A percentile compares a stretch with the other conserved stretches of the same genome.
Conservation (phyloP, 768 basidiomycete genomes). For the Sarcodon aspratus region DNA sequence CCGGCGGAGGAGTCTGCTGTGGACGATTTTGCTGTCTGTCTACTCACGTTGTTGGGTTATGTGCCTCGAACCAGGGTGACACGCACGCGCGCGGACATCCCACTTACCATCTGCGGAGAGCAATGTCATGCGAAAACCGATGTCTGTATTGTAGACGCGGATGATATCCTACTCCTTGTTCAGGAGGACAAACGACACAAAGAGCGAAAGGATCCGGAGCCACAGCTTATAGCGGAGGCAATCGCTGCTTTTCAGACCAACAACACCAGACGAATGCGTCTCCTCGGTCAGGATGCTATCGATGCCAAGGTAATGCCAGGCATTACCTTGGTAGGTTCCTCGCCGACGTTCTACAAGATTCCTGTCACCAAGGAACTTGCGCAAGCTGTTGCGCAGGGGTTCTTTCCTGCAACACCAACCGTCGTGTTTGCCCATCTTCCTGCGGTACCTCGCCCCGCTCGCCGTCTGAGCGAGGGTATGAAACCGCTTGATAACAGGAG, state of each 20-base stretch:
- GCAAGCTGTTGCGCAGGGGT: background rate
- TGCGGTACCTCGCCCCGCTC: conserved; percentile 4
- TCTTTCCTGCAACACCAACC: conserved; percentile 8
- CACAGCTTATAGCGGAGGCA: background rate
- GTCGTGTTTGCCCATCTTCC: conserved; percentile 9
- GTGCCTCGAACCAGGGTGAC: no score
- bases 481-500: conserved; percentile 8
- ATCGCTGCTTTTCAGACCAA: no score
- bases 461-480: conserved; percentile 9
- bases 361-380: no score
- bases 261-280: no score
- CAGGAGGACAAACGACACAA: no score
- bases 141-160: background rate
- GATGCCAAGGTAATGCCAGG: conserved; percentile 2
- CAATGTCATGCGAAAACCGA: no score
- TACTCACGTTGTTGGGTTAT: background rate
- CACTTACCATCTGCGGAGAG: no score
- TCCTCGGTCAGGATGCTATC: no score
- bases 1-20: conserved; percentile 6
- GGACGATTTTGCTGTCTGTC: conserved; percentile 6
- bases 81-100: no score
- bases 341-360: no score
- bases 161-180: background rate
- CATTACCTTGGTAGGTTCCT: no score
- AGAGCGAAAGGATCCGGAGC: no score